phyloP scores from a whole-genome alignment of 1,284 basidiomycete species.

The Earliella scabrosa region DNA sequence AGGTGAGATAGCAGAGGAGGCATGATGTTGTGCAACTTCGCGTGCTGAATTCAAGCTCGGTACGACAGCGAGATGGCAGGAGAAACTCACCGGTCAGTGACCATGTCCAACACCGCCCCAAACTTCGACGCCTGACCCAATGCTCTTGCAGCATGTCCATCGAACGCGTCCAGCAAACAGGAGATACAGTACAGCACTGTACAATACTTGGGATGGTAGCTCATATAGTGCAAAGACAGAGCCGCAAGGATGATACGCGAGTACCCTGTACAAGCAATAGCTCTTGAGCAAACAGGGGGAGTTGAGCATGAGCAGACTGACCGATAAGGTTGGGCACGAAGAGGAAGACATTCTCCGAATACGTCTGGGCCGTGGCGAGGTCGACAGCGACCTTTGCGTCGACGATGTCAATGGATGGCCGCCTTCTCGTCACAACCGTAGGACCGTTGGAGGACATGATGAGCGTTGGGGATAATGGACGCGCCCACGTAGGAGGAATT shows the following conservation, averaged over 20 bases:
- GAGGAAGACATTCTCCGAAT: slow-evolving; percentile 92
- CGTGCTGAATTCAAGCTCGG: background rate
- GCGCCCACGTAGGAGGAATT: slow-evolving; percentile 24
- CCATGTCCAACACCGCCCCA: slow-evolving; percentile 99
- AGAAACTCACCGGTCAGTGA: slow-evolving; percentile 88
- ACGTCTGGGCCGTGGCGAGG: slow-evolving; percentile 81
- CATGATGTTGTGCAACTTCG: slow-evolving; percentile 95
- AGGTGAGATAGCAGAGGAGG: slow-evolving; percentile 92
- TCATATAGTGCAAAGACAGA: slow-evolving; percentile 92
- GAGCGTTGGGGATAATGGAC: slow-evolving; percentile 13
- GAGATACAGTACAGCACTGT: slow-evolving; percentile 91
- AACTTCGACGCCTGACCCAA: slow-evolving; percentile 94
- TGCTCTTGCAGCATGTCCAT: slow-evolving; percentile 92
- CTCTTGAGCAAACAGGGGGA: slow-evolving; percentile 5
- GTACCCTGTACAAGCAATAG: slow-evolving; percentile 62
- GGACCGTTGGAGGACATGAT: slow-evolving; percentile 33
- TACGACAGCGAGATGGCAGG: background rate
- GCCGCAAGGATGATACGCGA: slow-evolving; percentile 91
- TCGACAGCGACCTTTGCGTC: slow-evolving; percentile 83
- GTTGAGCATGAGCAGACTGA: slow-evolving; percentile 37
- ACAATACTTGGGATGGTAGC: slow-evolving; percentile 90
- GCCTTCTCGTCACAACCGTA: slow-evolving; percentile 24
- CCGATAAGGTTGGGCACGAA: slow-evolving; percentile 98
- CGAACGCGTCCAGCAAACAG: slow-evolving; percentile 95
- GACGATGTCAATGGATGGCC: slow-evolving; percentile 60